Conservation (phyloP, 768 basidiomycete genomes). For the Suillus spraguei region DNA sequence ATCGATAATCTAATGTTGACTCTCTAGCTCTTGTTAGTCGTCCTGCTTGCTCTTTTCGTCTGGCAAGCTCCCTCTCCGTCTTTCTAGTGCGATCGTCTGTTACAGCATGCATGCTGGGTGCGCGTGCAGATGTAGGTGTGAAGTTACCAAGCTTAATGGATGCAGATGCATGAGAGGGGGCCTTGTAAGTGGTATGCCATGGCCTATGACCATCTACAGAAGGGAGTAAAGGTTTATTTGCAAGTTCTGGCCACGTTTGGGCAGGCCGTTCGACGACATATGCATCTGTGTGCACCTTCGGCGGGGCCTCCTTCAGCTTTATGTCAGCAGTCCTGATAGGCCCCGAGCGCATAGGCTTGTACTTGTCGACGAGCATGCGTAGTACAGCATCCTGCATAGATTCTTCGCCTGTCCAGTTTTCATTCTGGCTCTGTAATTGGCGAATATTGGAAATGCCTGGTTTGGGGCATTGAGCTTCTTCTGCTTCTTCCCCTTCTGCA, state of each 20-base stretch:
- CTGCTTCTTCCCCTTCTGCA: conserved; percentile 55
- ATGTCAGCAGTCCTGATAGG: conserved; percentile 63
- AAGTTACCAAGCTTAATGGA: conserved; percentile 58
- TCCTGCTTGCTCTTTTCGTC: conserved; percentile 53
- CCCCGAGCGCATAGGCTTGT: conserved; percentile 76
- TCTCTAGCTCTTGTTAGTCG: conserved; percentile 67
- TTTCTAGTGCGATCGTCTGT: conserved; percentile 42
- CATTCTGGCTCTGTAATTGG: conserved; percentile 46
- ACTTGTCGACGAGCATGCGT: conserved; percentile 85
- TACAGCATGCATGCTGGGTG: conserved; percentile 19
- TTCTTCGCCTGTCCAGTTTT: conserved; percentile 84
- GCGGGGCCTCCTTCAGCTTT: conserved; percentile 56
- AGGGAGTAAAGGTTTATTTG: conserved; percentile 54
- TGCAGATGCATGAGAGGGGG: conserved; percentile 53
- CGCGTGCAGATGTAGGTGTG: conserved; percentile 27
- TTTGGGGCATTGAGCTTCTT: conserved; percentile 26
- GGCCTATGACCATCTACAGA: conserved; percentile 60
- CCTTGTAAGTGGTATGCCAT: conserved; percentile 71
- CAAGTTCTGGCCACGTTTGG: conserved; percentile 20
- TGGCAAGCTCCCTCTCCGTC: conserved; percentile 51
- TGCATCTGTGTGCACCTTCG: conserved; percentile 34
- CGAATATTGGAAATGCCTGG: conserved; percentile 23
- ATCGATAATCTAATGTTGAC: conserved; percentile 72
- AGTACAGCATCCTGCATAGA: conserved; percentile 67
- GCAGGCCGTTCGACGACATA: conserved; percentile 5